Conservation (phyloP, 164 flowering plant species). For the Liriodendron chinense region DNA sequence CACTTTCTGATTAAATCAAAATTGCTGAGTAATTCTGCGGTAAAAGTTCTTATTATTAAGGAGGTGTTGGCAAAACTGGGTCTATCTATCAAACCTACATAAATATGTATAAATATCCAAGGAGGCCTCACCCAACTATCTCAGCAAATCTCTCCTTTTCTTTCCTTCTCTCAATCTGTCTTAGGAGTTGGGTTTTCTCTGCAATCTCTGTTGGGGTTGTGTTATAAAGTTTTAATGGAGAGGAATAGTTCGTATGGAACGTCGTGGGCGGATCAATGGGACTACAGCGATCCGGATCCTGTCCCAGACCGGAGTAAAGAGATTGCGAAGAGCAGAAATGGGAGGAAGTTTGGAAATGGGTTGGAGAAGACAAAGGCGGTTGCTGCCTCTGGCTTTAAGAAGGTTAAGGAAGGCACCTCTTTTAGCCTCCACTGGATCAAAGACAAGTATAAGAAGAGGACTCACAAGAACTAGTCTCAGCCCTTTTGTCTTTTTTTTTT, state of each 20-base stretch:
- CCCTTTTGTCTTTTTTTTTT: background rate
- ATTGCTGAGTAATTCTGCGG: no score
- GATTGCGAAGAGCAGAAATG: constrained; percentile 29
- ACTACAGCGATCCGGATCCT: constrained; percentile 35
- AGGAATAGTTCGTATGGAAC: constrained; percentile 27
- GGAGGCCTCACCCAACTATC: no score
- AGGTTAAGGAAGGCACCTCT: constrained; percentile 70
- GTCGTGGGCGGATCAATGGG: constrained; percentile 95
- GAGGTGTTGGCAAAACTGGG: no score
- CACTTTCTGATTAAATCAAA: no score
- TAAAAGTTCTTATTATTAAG: no score
- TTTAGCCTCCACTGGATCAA: constrained; percentile 75
- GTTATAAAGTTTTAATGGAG: no score
- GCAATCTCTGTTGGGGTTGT: no score
- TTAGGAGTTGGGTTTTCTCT: no score
- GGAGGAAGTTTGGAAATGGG: constrained; percentile 72
- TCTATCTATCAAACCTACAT: no score
- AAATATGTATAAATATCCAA: no score
- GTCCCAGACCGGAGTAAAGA: constrained; percentile 7
- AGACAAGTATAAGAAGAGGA: constrained; percentile 63
- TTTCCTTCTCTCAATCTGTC: no score
- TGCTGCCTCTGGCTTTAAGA: constrained; percentile 65
- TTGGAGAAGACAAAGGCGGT: constrained; percentile 66
- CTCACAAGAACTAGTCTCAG: constrained; percentile 35
- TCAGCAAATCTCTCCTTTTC: no score